phyloP scores from a whole-genome alignment of 2,329 filamentous ascomycete species.

The Shiraia sp. region DNA sequence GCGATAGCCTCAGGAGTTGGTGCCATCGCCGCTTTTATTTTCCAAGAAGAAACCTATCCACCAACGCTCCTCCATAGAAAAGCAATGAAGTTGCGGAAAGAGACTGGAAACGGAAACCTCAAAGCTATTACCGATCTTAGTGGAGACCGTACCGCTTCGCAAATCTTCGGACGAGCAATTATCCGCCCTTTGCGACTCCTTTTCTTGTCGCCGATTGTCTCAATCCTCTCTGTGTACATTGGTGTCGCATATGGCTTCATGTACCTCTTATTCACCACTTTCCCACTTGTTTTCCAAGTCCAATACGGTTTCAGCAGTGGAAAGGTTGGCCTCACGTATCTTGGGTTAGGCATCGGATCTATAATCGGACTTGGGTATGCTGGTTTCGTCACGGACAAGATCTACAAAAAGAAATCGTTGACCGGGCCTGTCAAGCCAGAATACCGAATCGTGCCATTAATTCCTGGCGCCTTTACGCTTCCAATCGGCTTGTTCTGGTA shows the following conservation, averaged over 20 bases:
- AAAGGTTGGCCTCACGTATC: constrained; percentile 21
- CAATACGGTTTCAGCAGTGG: constrained; percentile 19
- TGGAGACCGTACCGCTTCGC: constrained; percentile 4
- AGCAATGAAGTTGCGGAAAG: constrained; percentile 9
- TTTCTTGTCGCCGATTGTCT: constrained; percentile 47
- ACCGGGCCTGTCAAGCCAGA: constrained; percentile 33
- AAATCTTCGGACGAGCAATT: constrained; percentile 31
- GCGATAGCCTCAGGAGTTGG: constrained; percentile 42
- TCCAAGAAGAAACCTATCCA: constrained; percentile 71
- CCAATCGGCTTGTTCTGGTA: constrained; percentile 43
- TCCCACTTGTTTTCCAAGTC: constrained; percentile 26
- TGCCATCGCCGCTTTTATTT: constrained; percentile 28
- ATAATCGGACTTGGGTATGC: constrained; percentile 10
- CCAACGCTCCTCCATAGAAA: constrained; percentile 63
- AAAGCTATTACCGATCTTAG: constrained; percentile 5
- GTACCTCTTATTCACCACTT: constrained; percentile 35
- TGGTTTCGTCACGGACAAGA: constrained; percentile 29
- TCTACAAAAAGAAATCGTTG: constrained; percentile 23
- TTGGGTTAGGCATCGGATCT: constrained; percentile 21
- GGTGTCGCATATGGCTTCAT: constrained; percentile 42
- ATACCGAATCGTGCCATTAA: constrained; percentile 35
- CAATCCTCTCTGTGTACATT: constrained; percentile 12
- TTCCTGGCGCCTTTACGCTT: constrained; percentile 26
- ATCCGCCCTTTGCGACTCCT: constrained; percentile 59
- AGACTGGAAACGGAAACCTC: constrained; percentile 12